A percentile compares a stretch with the other conserved stretches of the same genome.
These are phyloP conservation scores for Fragilaria crotonensis DNA, from an alignment of 108 stramenopile genomes.

Conservation along the genomic window DNA sequence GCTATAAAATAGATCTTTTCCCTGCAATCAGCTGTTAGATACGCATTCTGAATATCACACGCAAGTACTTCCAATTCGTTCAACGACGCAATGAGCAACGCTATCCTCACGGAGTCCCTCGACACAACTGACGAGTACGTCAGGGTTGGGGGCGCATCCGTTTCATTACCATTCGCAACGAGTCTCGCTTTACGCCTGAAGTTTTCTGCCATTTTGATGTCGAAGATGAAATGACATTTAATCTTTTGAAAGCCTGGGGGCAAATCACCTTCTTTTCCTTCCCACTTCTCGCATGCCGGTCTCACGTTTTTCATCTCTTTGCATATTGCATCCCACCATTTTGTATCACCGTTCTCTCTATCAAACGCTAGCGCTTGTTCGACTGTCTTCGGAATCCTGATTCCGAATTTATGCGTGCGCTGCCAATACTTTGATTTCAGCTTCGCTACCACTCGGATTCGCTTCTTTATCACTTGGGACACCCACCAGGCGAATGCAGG, in stretches of 20 bases:
- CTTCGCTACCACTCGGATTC: conserved; percentile 17
- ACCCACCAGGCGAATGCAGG: conserved; percentile 25
- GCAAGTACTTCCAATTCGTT: conserved; percentile 27
- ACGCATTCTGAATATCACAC: too few species aligned
- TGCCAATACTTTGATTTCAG: conserved; percentile 23
- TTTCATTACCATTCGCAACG: too few species aligned
- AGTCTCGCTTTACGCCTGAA: conserved; percentile 23
- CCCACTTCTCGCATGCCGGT: neutral
- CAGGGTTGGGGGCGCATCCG: too few species aligned
- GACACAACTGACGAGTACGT: conserved; percentile 16
- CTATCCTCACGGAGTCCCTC: conserved; percentile 10
- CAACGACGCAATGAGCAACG: conserved; percentile 8
- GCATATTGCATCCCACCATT: too few species aligned
- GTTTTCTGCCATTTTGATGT: conserved; percentile 29
- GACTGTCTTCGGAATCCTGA: too few species aligned
- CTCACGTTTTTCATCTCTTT: too few species aligned
- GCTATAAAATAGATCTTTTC: conserved; percentile 15
- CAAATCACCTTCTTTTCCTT: conserved; percentile 9
- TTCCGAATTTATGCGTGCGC: too few species aligned
- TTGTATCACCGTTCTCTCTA: too few species aligned
- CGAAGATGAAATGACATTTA: conserved; percentile 12
- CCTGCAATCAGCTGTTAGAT: too few species aligned
- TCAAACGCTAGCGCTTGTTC: too few species aligned
- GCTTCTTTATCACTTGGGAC: neutral
- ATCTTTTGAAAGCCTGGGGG: conserved; percentile 27